Evolutionary conservation across 78 protist genomes (phyloP), one percentile per base, ranked within the genome.

Genomic region (Cavenderia fasciculata): DNA sequence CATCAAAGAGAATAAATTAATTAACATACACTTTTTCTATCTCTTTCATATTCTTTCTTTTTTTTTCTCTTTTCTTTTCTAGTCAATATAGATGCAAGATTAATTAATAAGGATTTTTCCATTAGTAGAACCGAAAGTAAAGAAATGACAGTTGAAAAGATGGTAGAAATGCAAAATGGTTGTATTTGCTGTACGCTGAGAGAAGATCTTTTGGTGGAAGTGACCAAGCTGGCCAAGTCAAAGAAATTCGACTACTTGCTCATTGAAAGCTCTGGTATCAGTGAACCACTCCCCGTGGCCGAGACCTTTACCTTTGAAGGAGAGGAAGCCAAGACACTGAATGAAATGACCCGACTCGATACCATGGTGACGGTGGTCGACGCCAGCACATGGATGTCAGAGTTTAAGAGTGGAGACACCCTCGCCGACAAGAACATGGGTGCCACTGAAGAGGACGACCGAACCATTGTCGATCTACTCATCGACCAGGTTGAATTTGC

Each of bases 171-270:
- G 78, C 62, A 61, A 57, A 96, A 97, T 87, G 99, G 99, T 33
- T 97, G 99, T 92, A 95, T 96, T n/a, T 97, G 99, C 76, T 96
- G 98, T 86, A 95, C 97, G 2, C 68, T 96, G 66, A 79, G 96
- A 18, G 97, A 93, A 38, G 99, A 97, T 56, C 94, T 97, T 34
- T 92, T 97, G 23, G 34, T 59, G 16, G 96, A 93, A 36, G 61
- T 97, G 29, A 21, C 52, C 2, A 56, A 89, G 59, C 59, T 89
- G 23, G 94, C 94, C 3, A 89, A 76, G 40, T 44, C 40, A 38
- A 36, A 31, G 11, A 78, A 34, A 44, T 89, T 89, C 59, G 94
- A 89, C 66, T 89, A 89, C 46, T 41, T 89, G 52, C 19, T 89
- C 7, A 77, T 89, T 43, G 94, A 89, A 56, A 25, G 57, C 0